A percentile compares a stretch with the other conserved stretches of the same genome.
These are phyloP conservation scores for Boletus sensibilis DNA, from an alignment of 768 basidiomycete species.

Conservation along the genomic window DNA sequence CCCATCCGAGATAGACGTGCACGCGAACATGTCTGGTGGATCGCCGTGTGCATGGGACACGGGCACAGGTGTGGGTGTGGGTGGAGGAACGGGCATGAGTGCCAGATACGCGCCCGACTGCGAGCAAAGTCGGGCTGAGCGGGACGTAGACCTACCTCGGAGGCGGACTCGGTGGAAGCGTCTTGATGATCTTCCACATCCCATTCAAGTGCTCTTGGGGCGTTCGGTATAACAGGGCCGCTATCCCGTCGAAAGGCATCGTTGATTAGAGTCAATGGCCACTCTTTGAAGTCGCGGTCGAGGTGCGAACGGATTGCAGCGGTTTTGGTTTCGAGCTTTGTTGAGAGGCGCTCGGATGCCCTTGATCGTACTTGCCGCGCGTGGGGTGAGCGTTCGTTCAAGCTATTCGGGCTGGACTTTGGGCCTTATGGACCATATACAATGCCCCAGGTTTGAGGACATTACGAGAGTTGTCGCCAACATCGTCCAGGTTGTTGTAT, in stretches of 20 bases:
- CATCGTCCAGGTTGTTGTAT: conserved; percentile 3
- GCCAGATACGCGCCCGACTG: not conserved
- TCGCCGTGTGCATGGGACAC: not conserved
- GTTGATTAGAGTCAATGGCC: not conserved
- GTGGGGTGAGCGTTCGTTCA: not conserved
- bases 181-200: conserved; percentile 25
- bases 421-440: not conserved
- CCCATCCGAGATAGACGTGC: conserved; percentile 32
- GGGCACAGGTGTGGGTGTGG: too few species aligned
- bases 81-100: not conserved
- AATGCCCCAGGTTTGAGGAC: not conserved
- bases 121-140: not conserved
- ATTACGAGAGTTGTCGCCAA: not conserved
- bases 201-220: conserved; percentile 24
- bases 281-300: not conserved
- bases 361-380: not conserved
- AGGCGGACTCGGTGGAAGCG: conserved; percentile 17
- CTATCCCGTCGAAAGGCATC: conserved; percentile 15
- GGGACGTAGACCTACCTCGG: conserved; percentile 8
- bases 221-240: conserved; percentile 8
- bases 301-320: not conserved
- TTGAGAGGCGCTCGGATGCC: not conserved
- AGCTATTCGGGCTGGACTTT: too few species aligned
- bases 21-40: conserved; percentile 29
- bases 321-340: not conserved